These are phyloP conservation scores for Huntiella omanensis DNA, from an alignment of 2,329 filamentous ascomycete genomes.

Conservation along the genomic window DNA sequence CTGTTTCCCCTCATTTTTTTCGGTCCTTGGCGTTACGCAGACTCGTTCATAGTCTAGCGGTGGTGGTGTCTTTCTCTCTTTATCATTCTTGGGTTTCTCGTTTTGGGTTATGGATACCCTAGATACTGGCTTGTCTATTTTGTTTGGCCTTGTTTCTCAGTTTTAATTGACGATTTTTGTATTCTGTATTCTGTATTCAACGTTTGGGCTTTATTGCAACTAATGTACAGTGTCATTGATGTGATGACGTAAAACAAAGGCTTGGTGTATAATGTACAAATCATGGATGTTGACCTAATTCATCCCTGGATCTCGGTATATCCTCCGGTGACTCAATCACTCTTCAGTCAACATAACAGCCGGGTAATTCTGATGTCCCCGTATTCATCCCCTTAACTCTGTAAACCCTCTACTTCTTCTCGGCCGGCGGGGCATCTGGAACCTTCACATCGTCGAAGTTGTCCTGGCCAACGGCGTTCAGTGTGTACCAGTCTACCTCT, in stretches of 20 bases:
- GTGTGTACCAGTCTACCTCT: conserved; percentile 36
- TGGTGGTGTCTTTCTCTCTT: too few species aligned
- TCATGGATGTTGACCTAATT: too few species aligned
- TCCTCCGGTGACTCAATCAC: too few species aligned
- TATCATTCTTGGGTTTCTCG: not conserved
- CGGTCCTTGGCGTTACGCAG: not conserved
- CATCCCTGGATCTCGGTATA: too few species aligned
- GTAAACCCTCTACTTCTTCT: conserved; percentile 13
- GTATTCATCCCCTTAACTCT: not conserved
- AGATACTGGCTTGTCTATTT: not conserved
- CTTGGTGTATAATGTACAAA: not conserved
- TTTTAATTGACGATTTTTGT: not conserved
- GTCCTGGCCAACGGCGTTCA: conserved; percentile 81
- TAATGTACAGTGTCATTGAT: not conserved
- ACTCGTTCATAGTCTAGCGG: too few species aligned
- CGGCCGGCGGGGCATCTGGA: conserved; percentile 42
- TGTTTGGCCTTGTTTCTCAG: not conserved
- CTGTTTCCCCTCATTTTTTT: conserved; percentile 3
- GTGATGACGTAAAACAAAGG: not conserved
- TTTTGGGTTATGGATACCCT: not conserved
- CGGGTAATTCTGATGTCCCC: not conserved
- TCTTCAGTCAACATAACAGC: not conserved
- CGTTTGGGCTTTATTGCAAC: not conserved
- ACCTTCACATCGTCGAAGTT: conserved; percentile 92
- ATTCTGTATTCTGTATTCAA: not conserved